phyloP scores from a whole-genome alignment of 768 basidiomycete genomes.

The Tulasnella sp. region DNA sequence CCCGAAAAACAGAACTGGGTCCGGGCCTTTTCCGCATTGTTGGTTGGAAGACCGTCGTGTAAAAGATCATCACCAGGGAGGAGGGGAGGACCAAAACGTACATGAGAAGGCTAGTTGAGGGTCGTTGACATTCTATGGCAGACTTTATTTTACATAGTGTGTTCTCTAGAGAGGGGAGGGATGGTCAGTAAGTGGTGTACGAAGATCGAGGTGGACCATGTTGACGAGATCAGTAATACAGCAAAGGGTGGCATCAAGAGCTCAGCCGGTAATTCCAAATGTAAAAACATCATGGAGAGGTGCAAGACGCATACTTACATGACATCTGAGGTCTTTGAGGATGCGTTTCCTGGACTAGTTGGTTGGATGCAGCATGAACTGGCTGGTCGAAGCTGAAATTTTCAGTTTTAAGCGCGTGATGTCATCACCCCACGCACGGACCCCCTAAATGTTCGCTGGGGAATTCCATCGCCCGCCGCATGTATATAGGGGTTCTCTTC shows the following conservation, averaged over 20 bases:
- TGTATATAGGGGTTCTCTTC: no score
- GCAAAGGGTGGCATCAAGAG: neutral
- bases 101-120: neutral
- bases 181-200: no score
- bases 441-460: neutral
- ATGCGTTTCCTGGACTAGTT: no score
- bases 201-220: no score
- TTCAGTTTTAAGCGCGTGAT: conserved; percentile 12
- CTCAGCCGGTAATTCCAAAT: conserved; percentile 14
- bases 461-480: no score
- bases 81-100: neutral
- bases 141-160: no score
- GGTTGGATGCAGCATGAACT: neutral
- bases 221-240: neutral
- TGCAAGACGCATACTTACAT: neutral
- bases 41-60: conserved; percentile 15
- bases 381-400: neutral
- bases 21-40: conserved; percentile 15
- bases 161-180: no score
- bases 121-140: no score
- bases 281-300: neutral
- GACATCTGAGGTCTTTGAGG: neutral
- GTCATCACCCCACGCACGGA: conserved; percentile 7
- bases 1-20: conserved; percentile 14
- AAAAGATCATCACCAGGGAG: neutral